Conservation (phyloP, 179 eudicot species). For the Pouteria campechiana region DNA sequence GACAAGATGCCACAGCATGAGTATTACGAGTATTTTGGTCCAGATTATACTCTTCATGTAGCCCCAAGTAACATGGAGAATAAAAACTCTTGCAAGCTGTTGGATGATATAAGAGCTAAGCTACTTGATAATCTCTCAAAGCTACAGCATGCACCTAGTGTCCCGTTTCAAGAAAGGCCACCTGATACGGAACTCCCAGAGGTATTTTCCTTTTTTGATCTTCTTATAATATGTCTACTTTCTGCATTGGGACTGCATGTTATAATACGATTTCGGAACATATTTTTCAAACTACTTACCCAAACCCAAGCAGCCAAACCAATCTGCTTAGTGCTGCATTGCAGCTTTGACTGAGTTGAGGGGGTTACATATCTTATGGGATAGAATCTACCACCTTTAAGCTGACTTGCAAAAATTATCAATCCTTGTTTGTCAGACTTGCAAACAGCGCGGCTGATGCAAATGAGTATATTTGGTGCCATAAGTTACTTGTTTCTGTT, state of each 20-base stretch:
- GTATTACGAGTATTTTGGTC: constrained; percentile 76
- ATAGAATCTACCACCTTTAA: too few relatives aligned
- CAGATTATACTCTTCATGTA: constrained; percentile 77
- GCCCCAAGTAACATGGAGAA: constrained; percentile 93
- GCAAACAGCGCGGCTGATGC: too few relatives aligned
- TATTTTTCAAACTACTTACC: too few relatives aligned
- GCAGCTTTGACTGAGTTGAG: too few relatives aligned
- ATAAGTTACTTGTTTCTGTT: too few relatives aligned
- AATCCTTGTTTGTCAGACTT: too few relatives aligned
- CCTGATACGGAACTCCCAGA: constrained; percentile 62
- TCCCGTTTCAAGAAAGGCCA: constrained; percentile 71
- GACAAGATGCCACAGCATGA: constrained; percentile 83
- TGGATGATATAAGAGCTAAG: constrained; percentile 54
- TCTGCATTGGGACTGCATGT: constrained; percentile 1
- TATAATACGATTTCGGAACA: too few relatives aligned
- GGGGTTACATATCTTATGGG: too few relatives aligned
- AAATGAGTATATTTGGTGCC: too few relatives aligned
- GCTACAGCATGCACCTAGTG: constrained; percentile 82
- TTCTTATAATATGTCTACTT: constrained; percentile 1
- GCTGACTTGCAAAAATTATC: too few relatives aligned
- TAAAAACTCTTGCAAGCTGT: constrained; percentile 46
- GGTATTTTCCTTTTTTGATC: constrained; percentile 18
- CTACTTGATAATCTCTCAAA: constrained; percentile 62
- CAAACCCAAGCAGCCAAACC: too few relatives aligned
- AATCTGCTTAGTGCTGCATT: too few relatives aligned